Conservation (phyloP, 176 grass and related monocot genomes). For the Poa pratensis region DNA sequence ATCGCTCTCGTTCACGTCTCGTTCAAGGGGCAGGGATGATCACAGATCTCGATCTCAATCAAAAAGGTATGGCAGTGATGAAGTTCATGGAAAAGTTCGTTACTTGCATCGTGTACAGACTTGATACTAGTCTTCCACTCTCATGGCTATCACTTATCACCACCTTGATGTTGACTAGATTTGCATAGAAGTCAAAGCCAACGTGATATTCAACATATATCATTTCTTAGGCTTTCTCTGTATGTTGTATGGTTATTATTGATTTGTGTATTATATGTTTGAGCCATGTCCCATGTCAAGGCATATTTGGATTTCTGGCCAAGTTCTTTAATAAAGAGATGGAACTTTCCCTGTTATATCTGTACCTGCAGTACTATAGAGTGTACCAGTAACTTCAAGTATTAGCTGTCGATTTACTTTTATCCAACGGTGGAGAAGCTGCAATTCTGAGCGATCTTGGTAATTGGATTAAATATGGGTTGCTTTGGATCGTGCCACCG, state of each 20-base stretch:
- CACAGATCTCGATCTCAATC: constrained; percentile 76
- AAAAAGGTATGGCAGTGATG: constrained; percentile 62
- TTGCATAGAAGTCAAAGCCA: constrained; percentile 30
- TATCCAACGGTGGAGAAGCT: background rate
- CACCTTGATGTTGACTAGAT: constrained; percentile 27
- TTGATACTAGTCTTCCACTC: background rate
- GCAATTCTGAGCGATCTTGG: background rate
- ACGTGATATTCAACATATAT: background rate
- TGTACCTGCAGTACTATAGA: background rate
- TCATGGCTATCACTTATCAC: constrained; percentile 21
- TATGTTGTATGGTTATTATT: background rate
- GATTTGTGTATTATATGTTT: constrained; percentile 17
- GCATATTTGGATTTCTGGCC: constrained; percentile 4
- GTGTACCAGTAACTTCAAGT: background rate
- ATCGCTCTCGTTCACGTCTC: constrained; percentile 58
- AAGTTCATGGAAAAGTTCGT: background rate
- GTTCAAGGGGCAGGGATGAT: constrained; percentile 77
- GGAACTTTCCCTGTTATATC: background rate
- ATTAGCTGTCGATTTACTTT: background rate
- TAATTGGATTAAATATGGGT: background rate
- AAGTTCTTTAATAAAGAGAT: constrained; percentile 11
- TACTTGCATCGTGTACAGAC: constrained; percentile 21
- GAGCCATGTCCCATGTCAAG: background rate
- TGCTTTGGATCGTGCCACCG: background rate
- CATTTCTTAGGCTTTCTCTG: background rate